Evolutionary conservation across 2,329 filamentous ascomycete genomes (phyloP).

Genomic region (Cladophialophora immunda): DNA sequence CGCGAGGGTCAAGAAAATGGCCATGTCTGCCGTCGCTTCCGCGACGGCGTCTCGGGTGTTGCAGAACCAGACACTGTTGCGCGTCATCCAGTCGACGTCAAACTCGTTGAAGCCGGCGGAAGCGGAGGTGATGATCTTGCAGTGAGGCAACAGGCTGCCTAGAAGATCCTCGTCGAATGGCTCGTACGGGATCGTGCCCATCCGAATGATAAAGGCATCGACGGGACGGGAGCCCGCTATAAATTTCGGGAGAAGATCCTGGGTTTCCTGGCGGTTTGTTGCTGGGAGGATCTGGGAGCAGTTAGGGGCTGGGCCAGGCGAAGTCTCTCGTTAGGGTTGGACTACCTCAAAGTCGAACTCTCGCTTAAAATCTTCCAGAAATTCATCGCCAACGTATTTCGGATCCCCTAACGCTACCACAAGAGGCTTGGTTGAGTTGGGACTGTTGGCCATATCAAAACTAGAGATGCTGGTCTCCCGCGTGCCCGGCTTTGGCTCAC

Average conservation of each 20-base stretch:
- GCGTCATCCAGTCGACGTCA: slow-evolving; percentile 73
- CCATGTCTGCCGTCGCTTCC: slow-evolving; percentile 62
- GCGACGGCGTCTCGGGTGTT: slow-evolving; percentile 63
- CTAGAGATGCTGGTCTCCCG: background rate
- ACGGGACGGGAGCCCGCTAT: slow-evolving; percentile 47
- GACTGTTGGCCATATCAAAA: slow-evolving; percentile 4
- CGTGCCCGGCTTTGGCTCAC: background rate
- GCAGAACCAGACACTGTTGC: slow-evolving; percentile 61
- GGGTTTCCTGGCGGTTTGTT: slow-evolving; percentile 48
- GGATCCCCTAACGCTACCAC: slow-evolving; percentile 55
- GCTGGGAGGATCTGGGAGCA: slow-evolving; percentile 46
- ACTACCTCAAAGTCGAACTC: slow-evolving; percentile 38
- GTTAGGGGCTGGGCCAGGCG: background rate
- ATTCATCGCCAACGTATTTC: slow-evolving; percentile 51
- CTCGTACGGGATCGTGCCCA: slow-evolving; percentile 59
- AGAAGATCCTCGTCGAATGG: slow-evolving; percentile 60
- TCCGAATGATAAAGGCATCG: slow-evolving; percentile 60
- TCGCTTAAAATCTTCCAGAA: slow-evolving; percentile 47
- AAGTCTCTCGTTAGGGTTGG: background rate
- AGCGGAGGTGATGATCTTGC: slow-evolving; percentile 58
- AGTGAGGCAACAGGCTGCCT: slow-evolving; percentile 50
- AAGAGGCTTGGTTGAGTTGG: slow-evolving; percentile 46
- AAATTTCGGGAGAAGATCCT: slow-evolving; percentile 48
- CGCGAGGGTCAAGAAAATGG: slow-evolving; percentile 59
- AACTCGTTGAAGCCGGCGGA: slow-evolving; percentile 64